Evolutionary conservation across 2,329 filamentous ascomycete genomes (phyloP).

Genomic region (Arthroderma uncinatum): DNA sequence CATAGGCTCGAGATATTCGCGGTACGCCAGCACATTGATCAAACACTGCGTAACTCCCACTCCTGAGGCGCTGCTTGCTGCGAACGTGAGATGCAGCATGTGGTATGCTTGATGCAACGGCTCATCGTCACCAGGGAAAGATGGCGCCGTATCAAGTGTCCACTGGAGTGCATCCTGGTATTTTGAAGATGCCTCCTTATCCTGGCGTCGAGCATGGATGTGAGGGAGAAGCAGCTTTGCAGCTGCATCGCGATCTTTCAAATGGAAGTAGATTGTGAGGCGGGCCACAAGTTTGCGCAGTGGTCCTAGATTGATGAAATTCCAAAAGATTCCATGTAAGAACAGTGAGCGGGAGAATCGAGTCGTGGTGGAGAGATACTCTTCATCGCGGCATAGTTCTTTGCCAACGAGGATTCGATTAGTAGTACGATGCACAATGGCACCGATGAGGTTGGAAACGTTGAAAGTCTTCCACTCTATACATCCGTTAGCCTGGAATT

Average conservation of each 20-base stretch:
- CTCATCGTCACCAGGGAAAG: background rate
- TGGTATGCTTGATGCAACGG: background rate
- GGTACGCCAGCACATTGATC: slow-evolving; percentile 16
- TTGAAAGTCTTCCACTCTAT: background rate
- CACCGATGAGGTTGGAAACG: background rate
- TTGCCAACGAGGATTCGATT: slow-evolving; percentile 11
- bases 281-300: slow-evolving; percentile 7
- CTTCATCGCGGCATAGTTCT: slow-evolving; percentile 11
- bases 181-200: slow-evolving; percentile 11
- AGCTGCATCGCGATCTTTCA: slow-evolving; percentile 15
- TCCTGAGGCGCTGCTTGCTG: slow-evolving; percentile 14
- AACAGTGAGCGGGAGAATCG: background rate
- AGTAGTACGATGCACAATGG: background rate
- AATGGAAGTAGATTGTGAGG: background rate
- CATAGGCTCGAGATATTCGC: slow-evolving; percentile 17
- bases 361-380: slow-evolving; percentile 11
- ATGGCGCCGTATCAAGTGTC: background rate
- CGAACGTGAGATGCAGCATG: slow-evolving; percentile 12
- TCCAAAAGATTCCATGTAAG: slow-evolving; percentile 17
- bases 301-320: background rate
- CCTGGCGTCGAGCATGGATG: slow-evolving; percentile 24
- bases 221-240: slow-evolving; percentile 27
- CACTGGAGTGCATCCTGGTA: slow-evolving; percentile 2
- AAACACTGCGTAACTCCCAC: slow-evolving; percentile 12
- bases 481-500: background rate